phyloP scores from a whole-genome alignment of 2,329 filamentous ascomycete genomes.

The Claviceps capensis region DNA sequence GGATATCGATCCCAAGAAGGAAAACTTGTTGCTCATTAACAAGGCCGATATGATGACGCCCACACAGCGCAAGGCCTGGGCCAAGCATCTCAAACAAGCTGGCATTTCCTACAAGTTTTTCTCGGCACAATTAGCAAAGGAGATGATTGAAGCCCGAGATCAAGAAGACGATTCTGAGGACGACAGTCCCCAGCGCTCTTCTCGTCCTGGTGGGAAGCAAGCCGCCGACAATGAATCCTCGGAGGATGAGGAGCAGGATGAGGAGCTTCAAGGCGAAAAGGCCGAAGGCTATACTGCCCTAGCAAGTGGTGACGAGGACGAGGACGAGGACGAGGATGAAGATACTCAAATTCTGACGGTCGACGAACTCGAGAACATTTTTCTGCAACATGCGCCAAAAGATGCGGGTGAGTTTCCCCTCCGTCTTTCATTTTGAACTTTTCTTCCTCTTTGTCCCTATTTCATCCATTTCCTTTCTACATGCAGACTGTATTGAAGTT shows the following conservation, averaged over 20 bases:
- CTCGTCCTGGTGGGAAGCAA: constrained; percentile 16
- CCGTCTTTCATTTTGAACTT: too few relatives aligned
- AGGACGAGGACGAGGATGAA: constrained; percentile 24
- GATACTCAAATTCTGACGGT: constrained; percentile 78
- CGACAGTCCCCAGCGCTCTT: constrained; percentile 9
- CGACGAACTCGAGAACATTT: constrained; percentile 81
- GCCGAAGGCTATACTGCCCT: constrained; percentile 20
- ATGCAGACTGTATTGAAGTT: not conserved
- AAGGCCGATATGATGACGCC: constrained; percentile 98
- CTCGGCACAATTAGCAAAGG: constrained; percentile 83
- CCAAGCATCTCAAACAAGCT: constrained; percentile 66
- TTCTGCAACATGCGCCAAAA: constrained; percentile 56
- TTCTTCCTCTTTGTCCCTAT: too few relatives aligned
- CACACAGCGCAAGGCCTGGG: constrained; percentile 72
- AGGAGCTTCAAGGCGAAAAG: constrained; percentile 24
- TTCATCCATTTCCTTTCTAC: too few relatives aligned
- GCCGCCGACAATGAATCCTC: constrained; percentile 10
- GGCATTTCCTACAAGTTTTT: constrained; percentile 92
- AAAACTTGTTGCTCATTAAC: constrained; percentile 88
- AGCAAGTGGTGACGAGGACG: constrained; percentile 20
- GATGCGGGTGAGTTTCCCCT: constrained; percentile 29
- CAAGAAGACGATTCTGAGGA: constrained; percentile 35
- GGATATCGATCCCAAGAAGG: constrained; percentile 74
- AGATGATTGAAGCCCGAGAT: constrained; percentile 63
- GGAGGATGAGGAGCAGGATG: constrained; percentile 21